Base-by-base conservation (phyloP, 2,329 filamentous ascomycete species). In the Dendrostoma leiphaemia region DNA sequence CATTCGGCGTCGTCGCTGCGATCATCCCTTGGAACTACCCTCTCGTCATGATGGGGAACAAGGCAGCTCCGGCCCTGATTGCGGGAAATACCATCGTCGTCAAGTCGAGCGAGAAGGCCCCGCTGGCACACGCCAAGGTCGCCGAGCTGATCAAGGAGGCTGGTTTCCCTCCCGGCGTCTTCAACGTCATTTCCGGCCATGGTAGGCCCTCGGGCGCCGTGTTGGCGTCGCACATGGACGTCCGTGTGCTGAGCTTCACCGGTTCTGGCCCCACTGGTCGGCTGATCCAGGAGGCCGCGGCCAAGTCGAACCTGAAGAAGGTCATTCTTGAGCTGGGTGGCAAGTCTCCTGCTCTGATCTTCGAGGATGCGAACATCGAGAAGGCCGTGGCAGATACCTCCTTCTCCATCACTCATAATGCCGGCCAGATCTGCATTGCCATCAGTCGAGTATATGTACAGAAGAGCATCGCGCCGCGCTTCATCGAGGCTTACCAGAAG, bases 231-330 rank as follows among this genome's bases (percentile, higher is more conserved):
- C 89, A 93, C 68, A 76, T 83, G 56, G 80, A 82, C 45, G 81
- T 93, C 28, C 83, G 88, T 61, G 90, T 88, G 64, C 75, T 93
- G 47, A 85, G 85, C 1, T 94, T 94, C 62, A 93, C 90, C 0
- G 90, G 90, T 26, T 88, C 84, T 8, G 88, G 85, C 2, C 76
- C 75, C 2, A 90, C 88, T 0, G 90, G 86, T 1, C 81, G 83
- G 53, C 75, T 84, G 50, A 89, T 93, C 51, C 89, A 90, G 80
- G 87, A 88, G 63, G 79, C 83, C 65, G 87, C 89, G 0, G 79
- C 85, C 4, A 73, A 79, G 1, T 88, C 78, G 5, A 82, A 81
- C 58, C 67, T 84, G 62, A 88, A 88, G 71, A 84, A 85, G 62
- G 78, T 87, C 9, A 82, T 81, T 2, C 75, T 88, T 17, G 85